A percentile compares a stretch with the other conserved stretches of the same genome.
These are phyloP conservation scores for Heritiera littoralis DNA, from an alignment of 345 rosid genomes.

Conservation along the genomic window DNA sequence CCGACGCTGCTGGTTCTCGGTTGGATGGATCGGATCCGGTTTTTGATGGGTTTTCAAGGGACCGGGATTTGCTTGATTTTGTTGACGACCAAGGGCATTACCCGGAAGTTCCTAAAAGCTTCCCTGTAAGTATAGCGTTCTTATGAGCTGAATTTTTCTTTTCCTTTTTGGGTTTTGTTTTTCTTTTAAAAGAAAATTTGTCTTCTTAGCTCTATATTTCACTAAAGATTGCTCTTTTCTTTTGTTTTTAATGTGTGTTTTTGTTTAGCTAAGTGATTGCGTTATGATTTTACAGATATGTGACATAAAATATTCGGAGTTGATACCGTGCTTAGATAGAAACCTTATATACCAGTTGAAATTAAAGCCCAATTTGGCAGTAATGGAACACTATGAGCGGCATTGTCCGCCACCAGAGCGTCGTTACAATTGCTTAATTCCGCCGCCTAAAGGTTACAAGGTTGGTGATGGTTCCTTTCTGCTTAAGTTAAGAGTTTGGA, in stretches of 20 bases:
- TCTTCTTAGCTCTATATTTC: neutral
- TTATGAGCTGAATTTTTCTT: conserved; percentile 6
- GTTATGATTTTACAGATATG: conserved; percentile 51
- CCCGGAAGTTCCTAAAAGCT: conserved; percentile 50
- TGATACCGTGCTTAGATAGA: conserved; percentile 92
- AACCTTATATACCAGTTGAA: conserved; percentile 78
- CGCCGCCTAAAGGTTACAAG: conserved; percentile 88
- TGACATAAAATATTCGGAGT: conserved; percentile 71
- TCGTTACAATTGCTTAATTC: conserved; percentile 85
- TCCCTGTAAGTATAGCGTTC: conserved; percentile 57
- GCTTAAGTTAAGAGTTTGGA: conserved; percentile 9
- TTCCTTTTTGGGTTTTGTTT: neutral
- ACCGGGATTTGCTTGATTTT: conserved; percentile 38
- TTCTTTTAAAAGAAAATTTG: neutral
- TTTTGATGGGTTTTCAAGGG: conserved; percentile 27
- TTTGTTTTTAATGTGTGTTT: neutral
- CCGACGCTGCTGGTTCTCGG: conserved; percentile 42
- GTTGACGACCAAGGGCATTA: conserved; percentile 38
- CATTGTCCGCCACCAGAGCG: conserved; percentile 90
- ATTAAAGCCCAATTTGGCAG: conserved; percentile 66
- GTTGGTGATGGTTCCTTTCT: conserved; percentile 38
- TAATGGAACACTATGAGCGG: conserved; percentile 96
- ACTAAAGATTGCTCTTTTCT: neutral
- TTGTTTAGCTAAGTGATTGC: neutral
- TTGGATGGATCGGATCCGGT: conserved; percentile 48